These are phyloP conservation scores for Hanseniaspora pseudoguilliermondii DNA, from an alignment of 805 yeast species.

Conservation along the genomic window DNA sequence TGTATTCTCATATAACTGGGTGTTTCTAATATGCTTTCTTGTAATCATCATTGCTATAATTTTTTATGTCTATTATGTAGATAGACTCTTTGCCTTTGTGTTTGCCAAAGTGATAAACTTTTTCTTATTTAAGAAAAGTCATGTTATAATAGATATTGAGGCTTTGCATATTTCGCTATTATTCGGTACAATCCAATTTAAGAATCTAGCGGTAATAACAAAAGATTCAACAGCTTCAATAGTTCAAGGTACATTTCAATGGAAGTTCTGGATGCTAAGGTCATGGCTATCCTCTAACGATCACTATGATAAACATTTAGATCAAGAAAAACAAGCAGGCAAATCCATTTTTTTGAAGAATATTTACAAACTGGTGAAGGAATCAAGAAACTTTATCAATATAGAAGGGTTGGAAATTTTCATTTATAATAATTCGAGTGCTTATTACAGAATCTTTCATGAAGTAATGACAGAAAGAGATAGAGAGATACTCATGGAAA, in stretches of 20 bases:
- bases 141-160: slow-evolving; percentile 52
- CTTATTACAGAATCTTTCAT: slow-evolving; percentile 55
- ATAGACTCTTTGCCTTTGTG: slow-evolving; percentile 52
- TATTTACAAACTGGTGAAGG: slow-evolving; percentile 1
- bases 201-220: slow-evolving; percentile 62
- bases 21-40: slow-evolving; percentile 75
- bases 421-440: slow-evolving; percentile 63
- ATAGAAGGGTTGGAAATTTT: slow-evolving; percentile 75
- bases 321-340: slow-evolving; percentile 39
- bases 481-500: slow-evolving; percentile 5
- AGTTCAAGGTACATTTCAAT: slow-evolving; percentile 61
- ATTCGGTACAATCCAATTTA: slow-evolving; percentile 72
- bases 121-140: slow-evolving; percentile 50
- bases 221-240: slow-evolving; percentile 59
- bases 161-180: slow-evolving; percentile 64
- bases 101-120: slow-evolving; percentile 41
- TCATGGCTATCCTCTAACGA: slow-evolving; percentile 23
- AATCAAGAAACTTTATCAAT: slow-evolving; percentile 37
- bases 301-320: slow-evolving; percentile 15
- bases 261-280: slow-evolving; percentile 76
- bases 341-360: background rate
- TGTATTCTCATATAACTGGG: slow-evolving; percentile 41
- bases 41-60: slow-evolving; percentile 49
- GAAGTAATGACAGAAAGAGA: slow-evolving; percentile 21
- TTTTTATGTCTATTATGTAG: slow-evolving; percentile 61